Evolutionary conservation across 352 stramenopile species (phyloP).

Genomic region (Sclerospora graminicola): DNA sequence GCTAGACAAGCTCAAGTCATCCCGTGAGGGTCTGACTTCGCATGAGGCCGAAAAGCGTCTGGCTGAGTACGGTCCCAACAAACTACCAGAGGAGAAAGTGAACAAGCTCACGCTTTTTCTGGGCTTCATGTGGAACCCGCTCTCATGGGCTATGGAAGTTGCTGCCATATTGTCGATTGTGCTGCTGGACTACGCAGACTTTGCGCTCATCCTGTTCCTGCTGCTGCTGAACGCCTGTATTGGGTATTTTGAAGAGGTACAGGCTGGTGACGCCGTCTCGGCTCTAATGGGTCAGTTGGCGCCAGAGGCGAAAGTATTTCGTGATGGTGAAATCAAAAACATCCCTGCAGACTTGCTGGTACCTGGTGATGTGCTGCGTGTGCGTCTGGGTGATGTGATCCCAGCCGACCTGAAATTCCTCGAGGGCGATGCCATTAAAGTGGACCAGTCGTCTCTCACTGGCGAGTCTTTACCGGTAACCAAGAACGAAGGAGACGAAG

Average conservation of each 20-base stretch:
- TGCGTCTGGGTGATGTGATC: slow-evolving; percentile 86
- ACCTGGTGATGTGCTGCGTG: slow-evolving; percentile 59
- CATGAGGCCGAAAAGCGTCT: slow-evolving; percentile 65
- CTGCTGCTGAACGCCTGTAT: slow-evolving; percentile 67
- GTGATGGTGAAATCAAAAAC: slow-evolving; percentile 71
- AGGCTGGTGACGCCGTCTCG: slow-evolving; percentile 81
- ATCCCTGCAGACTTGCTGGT: slow-evolving; percentile 54
- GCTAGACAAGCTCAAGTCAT: slow-evolving; percentile 75
- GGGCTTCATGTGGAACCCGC: slow-evolving; percentile 75
- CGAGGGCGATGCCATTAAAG: slow-evolving; percentile 70
- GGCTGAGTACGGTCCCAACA: slow-evolving; percentile 71
- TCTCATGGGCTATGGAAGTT: slow-evolving; percentile 78
- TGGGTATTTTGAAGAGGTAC: slow-evolving; percentile 74
- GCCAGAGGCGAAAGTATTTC: slow-evolving; percentile 77
- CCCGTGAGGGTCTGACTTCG: slow-evolving; percentile 59
- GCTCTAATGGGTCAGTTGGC: slow-evolving; percentile 84
- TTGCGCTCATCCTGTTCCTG: slow-evolving; percentile 59
- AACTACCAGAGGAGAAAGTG: slow-evolving; percentile 64
- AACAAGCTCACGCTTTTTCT: slow-evolving; percentile 77
- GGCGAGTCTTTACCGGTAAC: slow-evolving; percentile 91
- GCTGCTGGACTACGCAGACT: slow-evolving; percentile 69
- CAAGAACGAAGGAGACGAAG: slow-evolving; percentile 64
- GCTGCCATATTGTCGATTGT: slow-evolving; percentile 65
- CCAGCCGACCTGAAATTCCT: slow-evolving; percentile 87
- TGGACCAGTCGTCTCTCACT: slow-evolving; percentile 89